Base-by-base conservation (phyloP, 148 eudicot species). In the Chenopodium formosanum region DNA sequence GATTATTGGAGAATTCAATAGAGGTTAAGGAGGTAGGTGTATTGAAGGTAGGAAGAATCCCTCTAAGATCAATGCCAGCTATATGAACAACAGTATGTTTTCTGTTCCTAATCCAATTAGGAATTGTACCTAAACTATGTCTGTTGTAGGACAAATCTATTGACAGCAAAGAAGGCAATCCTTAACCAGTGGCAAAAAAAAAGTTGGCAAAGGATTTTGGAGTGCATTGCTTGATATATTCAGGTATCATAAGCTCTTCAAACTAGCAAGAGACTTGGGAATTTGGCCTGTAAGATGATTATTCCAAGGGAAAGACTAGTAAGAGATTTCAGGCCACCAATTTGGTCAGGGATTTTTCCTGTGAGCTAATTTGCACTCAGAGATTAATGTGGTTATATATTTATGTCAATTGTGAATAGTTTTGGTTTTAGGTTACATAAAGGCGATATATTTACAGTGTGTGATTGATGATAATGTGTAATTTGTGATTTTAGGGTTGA, bases 141-240 rank as follows among this genome's bases (percentile, higher is more conserved):
- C 77, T 77, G 82, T 93, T 94, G 84, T 90, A 84, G 6, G 97
- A 94, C 46, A 94, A 83, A 86, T 94, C 98, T 56, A 94, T 78
- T 1, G 97, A 90, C 85, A 91, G 72, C 63, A 93, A 72, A 78
- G 94, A 94, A 84, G 89, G 93, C 73, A 94, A 75, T 63, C 92
- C 44, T 4, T 4, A 40, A 40, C 5, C 94, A 23, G 82, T 89
- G 64, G 82, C 76, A 63, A 91, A 81, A 47, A 81, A 47, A 84
- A 75, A 70, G 65, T 83, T 9, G 97, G 97, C 77, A 93, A 79
- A 56, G 98, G 95, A 83, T 84, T 86, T 11, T 86, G 81, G 73
- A 94, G 86, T 1, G 83, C 80, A 84, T 94, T 94, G 73, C 92
- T 85, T 4, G 98, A 94, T 53, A 94, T 70, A 82, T 90, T 94